Evolutionary conservation across 805 yeast species (phyloP).

Genomic region (Wickerhamomyces bovis): DNA sequence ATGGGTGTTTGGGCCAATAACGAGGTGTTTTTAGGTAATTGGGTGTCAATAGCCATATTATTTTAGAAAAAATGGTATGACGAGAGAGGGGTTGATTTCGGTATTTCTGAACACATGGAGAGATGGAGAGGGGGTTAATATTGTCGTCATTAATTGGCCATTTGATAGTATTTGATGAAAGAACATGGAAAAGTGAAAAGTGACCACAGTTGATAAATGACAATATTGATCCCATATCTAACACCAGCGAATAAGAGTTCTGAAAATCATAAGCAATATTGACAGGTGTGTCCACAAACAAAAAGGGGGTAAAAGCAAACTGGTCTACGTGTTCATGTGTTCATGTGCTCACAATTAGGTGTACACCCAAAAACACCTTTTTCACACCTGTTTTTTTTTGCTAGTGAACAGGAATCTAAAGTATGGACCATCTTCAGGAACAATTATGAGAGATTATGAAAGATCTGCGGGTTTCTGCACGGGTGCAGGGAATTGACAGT

Average conservation of each 20-base stretch:
- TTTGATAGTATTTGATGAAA: too few species aligned
- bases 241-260: conserved; percentile 3
- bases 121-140: too few species aligned
- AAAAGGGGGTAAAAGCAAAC: background rate
- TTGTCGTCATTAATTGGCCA: too few species aligned
- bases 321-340: background rate
- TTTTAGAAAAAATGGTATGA: background rate
- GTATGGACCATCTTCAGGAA: background rate
- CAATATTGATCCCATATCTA: background rate
- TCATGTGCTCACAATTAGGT: background rate
- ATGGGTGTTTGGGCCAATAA: background rate
- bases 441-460: background rate
- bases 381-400: conserved; percentile 3
- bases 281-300: background rate
- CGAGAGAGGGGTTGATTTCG: background rate
- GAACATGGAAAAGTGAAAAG: too few species aligned
- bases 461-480: background rate
- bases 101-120: too few species aligned
- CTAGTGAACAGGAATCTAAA: conserved; percentile 2
- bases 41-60: background rate
- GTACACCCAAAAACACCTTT: conserved; percentile 13
- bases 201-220: too few species aligned
- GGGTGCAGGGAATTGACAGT: background rate
- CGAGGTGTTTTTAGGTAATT: background rate
- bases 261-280: background rate